These are phyloP conservation scores for Candida freyschussii DNA, from an alignment of 1,139 yeast genomes.

Conservation along the genomic window DNA sequence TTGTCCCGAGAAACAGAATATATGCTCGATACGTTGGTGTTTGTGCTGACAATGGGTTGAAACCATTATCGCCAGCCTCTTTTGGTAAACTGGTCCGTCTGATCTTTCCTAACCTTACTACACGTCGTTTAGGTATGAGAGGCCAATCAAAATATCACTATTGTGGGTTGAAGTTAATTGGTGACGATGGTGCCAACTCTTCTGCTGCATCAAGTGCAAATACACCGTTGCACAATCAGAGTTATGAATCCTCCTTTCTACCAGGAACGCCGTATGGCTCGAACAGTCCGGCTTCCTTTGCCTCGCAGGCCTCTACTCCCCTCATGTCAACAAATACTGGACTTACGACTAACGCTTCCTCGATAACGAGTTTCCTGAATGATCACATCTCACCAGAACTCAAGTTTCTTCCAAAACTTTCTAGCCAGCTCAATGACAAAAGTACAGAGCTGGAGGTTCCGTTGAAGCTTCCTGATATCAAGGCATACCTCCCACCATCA, in stretches of 20 bases:
- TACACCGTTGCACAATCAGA: constrained; percentile 24
- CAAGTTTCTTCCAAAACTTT: constrained; percentile 37
- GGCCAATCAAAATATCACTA: constrained; percentile 91
- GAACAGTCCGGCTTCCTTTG: constrained; percentile 24
- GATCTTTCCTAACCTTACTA: constrained; percentile 68
- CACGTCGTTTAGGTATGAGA: constrained; percentile 81
- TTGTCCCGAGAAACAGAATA: constrained; percentile 77
- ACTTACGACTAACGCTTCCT: constrained; percentile 11
- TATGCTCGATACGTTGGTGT: constrained; percentile 74
- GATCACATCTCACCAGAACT: constrained; percentile 26
- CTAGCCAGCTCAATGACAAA: constrained; percentile 27
- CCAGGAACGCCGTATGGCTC: constrained; percentile 32
- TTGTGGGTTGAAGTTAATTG: constrained; percentile 71
- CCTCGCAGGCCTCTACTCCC: constrained; percentile 26
- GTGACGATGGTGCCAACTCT: constrained; percentile 34
- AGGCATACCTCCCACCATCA: constrained; percentile 44
- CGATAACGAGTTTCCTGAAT: constrained; percentile 15
- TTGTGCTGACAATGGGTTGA: constrained; percentile 61
- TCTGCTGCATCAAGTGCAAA: constrained; percentile 18
- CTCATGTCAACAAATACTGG: constrained; percentile 14
- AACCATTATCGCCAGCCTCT: constrained; percentile 81
- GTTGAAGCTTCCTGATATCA: constrained; percentile 48
- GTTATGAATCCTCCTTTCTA: constrained; percentile 24
- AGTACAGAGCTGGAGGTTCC: constrained; percentile 19
- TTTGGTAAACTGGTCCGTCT: constrained; percentile 79